Evolutionary conservation across 768 basidiomycete species (phyloP), one percentile per base, ranked within the genome.

Genomic region (Symmetrospora coprosmae): DNA sequence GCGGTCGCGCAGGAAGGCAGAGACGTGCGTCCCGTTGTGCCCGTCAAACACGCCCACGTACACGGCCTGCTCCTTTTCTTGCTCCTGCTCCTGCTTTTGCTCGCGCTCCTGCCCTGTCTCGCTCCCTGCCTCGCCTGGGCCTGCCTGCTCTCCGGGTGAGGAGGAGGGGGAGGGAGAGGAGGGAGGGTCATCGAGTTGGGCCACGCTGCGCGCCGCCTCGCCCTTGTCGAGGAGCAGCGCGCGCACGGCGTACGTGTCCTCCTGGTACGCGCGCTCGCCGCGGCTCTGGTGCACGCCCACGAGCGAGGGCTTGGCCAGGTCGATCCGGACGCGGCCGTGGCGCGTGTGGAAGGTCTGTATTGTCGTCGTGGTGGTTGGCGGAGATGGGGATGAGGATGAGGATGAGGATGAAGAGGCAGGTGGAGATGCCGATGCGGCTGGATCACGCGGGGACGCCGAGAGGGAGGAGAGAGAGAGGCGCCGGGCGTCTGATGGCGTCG

Each of bases 201-300:
- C n/a, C n/a, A n/a, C n/a, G n/a, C n/a, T n/a, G 65, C 63, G 64
- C 1, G 60, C 60, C 1, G 61, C 43, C 0, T 58, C 67, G 30
- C 55, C 39, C 6, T 5, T 19, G 51, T 43, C 38, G 30, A 6
- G 6, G 56, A 21, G 19, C 8, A 33, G 28, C 31, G 13, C 37
- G 21, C 19, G 25, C 2, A 67, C 61, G 7, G 64, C 25, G 25
- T 49, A 67, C 8, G 64, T 39, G 45, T 70, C 69, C 46, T 70
- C 67, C 40, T 70, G 69, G 28, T 70, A 67, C 53, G 67, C 61
- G 7, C 68, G 50, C 31, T 68, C 68, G n/a, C 68, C 68, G 8
- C 68, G 50, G 7, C 66, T 65, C 30, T 69, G 68, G 25, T 48
- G 45, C 43, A 39, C 11, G 6, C 62, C 62, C 21, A 51, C 43